Base-by-base conservation (phyloP, 306 rosid genomes). In the Dryas octopetala region DNA sequence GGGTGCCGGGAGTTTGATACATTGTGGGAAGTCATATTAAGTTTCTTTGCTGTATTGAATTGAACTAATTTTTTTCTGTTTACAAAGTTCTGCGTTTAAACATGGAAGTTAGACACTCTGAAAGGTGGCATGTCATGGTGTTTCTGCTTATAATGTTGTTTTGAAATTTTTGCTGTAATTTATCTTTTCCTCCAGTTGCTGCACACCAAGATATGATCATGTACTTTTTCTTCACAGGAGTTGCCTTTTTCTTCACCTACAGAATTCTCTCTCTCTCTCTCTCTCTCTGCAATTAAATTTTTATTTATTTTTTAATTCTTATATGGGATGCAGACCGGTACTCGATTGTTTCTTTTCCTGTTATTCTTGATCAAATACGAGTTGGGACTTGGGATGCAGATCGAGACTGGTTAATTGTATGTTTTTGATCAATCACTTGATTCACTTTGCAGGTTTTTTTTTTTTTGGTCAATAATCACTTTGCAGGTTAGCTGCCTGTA, bases 1-100 rank as follows among this genome's bases (percentile, higher is more conserved):
- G 81, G 91, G 93, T 68, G 98, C 98, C 71, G 98, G 98, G 55
- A 85, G 96, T 83, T 88, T 93, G 83, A 87, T 93, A 80, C 98
- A 91, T 76, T 93, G 95, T 88, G 97, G 98, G 60, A 93, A 91
- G 88, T 89, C 93, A 79, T 88, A 93, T 79, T 93, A 60, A 87
- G 68, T 15, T 32, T 43, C 52, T 67, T 53, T 44, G 16, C 32
- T 38, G 62, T 43, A 5, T 60, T 41, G 41, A 69, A 73, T 23
- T 17, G 51, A 68, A 69, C 67, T 62, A 16, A n/a, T 69, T 66
- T 67, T 66, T 38, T 69, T 66, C 60, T 69, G 72, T 78, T 51
- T 70, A 70, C 76, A 38, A 69, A 15, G 66, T 73, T 69, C 41
- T 47, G 70, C 54, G 2, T 58, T 17, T 43, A 26, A 26, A 14